Evolutionary conservation across 495 filamentous ascomycete genomes (phyloP), one percentile per base, ranked within the genome.

Genomic region (Lophiostoma macrostomum): DNA sequence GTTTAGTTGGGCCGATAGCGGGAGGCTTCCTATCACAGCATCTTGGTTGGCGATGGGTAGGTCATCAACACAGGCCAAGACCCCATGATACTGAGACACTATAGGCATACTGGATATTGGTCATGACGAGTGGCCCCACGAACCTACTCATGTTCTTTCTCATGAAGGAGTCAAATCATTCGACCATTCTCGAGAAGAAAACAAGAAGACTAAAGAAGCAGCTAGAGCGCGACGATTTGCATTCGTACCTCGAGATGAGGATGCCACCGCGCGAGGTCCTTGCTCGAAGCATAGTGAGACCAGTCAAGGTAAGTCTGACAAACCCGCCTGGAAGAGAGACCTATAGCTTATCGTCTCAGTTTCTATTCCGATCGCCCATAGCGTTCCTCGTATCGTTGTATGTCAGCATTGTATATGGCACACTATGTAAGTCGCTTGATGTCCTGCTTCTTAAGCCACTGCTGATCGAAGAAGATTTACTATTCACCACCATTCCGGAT

Each of bases 21-120:
- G 58, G 58, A 16, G 58, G 58, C 8, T 61, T 61, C 38, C 50
- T 56, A 8, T 56, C 58, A 5, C 5, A 61, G 23, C 36, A 55
- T 32, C 28, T 56, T 5, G 58, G 58, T 6, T 61, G 52, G 58
- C 31, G 58, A 30, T 61, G 58, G 58, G 46, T 30, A 40, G 18
- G 8, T 27, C n/a, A 16, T 24, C 14, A 43, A 19, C 31, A 4
- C 3, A 12, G 4, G 4, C 19, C 4, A 16, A 29, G 13, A 18
- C 31, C 30, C n/a, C 16, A 23, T 12, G 18, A 23, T 7, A 43
- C 24, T 52, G 14, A 14, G 11, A 16, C 16, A 39, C 16, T 29
- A 3, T 20, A 52, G 22, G 34, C 40, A 6, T 53, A 56, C 22
- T 61, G 52, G 58, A 44, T 61, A 16, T 20, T 56, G 10, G 12